phyloP scores from a whole-genome alignment of 225 moss, liverwort and hornwort species.

The Sphagnum contortum region DNA sequence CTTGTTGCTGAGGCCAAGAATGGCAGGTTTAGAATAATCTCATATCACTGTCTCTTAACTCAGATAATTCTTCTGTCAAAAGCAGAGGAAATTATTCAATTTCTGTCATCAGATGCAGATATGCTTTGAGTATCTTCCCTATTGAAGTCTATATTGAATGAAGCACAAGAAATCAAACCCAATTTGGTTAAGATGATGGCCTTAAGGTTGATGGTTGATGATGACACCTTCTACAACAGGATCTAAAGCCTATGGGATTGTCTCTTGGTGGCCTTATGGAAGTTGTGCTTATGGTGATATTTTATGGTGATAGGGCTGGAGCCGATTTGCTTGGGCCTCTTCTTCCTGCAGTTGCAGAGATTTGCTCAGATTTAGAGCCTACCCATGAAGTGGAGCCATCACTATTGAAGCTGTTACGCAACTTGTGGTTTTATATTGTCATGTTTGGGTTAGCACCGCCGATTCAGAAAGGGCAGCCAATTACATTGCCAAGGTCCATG shows the following conservation, averaged over 20 bases:
- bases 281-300: neutral
- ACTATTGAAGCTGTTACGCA: constrained; percentile 60
- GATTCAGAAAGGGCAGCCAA: constrained; percentile 42
- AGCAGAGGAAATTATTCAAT: too few relatives aligned
- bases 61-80: neutral
- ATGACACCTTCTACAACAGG: too few relatives aligned
- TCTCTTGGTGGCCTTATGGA: too few relatives aligned
- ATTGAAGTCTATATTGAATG: too few relatives aligned
- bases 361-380: constrained; percentile 62
- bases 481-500: constrained; percentile 25
- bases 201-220: too few relatives aligned
- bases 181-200: too few relatives aligned
- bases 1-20: constrained; percentile 61
- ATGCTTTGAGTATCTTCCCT: too few relatives aligned
- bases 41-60: neutral
- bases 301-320: constrained; percentile 33
- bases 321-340: constrained; percentile 64
- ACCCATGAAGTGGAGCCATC: constrained; percentile 50
- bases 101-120: too few relatives aligned
- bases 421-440: constrained; percentile 77
- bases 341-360: constrained; percentile 72
- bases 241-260: too few relatives aligned
- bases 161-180: too few relatives aligned
- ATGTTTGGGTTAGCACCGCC: constrained; percentile 78
- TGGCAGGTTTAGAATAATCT: constrained; percentile 27